Evolutionary conservation across 2,329 filamentous ascomycete species (phyloP).

Genomic region (Clonostachys solani): DNA sequence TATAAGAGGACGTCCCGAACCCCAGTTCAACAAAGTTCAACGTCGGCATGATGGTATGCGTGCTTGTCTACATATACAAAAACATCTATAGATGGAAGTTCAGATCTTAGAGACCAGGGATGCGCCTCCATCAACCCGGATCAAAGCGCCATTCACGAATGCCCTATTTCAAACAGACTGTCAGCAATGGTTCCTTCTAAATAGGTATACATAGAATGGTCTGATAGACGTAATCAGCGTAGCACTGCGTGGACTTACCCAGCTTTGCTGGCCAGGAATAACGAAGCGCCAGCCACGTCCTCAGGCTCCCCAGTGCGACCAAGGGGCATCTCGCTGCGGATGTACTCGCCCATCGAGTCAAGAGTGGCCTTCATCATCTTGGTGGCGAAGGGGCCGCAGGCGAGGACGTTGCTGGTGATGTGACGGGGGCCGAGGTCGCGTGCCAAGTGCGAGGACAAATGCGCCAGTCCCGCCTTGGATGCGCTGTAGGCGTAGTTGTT

Average conservation of each 20-base stretch:
- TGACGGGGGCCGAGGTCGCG: conserved; percentile 53
- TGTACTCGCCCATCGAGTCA: conserved; percentile 46
- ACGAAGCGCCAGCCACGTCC: conserved; percentile 68
- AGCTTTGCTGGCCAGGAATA: conserved; percentile 65
- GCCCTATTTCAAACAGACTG: conserved; percentile 2
- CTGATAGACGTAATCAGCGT: neutral
- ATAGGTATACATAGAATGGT: neutral
- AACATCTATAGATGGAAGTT: conserved; percentile 1
- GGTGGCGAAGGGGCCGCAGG: conserved; percentile 66
- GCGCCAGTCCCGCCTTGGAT: conserved; percentile 61
- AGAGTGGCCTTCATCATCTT: conserved; percentile 66
- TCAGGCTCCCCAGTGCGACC: conserved; percentile 62
- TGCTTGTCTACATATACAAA: too few relatives aligned
- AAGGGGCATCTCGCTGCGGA: conserved; percentile 57
- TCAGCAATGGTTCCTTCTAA: neutral
- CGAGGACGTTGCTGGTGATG: conserved; percentile 64
- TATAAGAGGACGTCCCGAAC: too few relatives aligned
- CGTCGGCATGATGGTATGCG: too few relatives aligned
- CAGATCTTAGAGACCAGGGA: conserved; percentile 40
- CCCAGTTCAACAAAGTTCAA: too few relatives aligned
- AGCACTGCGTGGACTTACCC: conserved; percentile 34
- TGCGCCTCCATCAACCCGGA: conserved; percentile 57
- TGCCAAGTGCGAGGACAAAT: conserved; percentile 55
- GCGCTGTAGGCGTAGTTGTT: conserved; percentile 58
- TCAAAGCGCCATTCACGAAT: conserved; percentile 53